These are phyloP conservation scores for Ricinus communis DNA, from an alignment of 345 rosid species.

Conservation along the genomic window DNA sequence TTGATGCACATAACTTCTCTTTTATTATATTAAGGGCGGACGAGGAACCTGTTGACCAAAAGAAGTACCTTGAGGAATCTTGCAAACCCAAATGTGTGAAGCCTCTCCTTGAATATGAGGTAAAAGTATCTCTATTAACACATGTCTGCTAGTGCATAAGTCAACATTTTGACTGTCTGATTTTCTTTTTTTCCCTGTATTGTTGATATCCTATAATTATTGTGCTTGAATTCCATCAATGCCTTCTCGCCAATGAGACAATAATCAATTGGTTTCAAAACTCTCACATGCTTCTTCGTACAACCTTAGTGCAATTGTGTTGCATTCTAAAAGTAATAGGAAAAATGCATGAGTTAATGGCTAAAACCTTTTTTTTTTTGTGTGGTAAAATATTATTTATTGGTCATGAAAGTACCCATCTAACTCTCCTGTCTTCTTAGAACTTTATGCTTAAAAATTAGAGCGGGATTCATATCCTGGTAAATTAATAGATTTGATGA, in stretches of 20 bases:
- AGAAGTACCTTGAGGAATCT: conserved; percentile 55
- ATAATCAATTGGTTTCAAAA: neutral
- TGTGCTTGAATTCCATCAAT: too few relatives aligned
- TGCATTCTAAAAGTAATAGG: neutral
- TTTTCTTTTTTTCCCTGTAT: neutral
- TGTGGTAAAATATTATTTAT: neutral
- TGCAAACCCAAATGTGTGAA: conserved; percentile 71
- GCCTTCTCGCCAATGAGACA: neutral
- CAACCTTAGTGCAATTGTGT: neutral
- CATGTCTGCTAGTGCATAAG: neutral
- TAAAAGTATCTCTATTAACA: conserved; percentile 13
- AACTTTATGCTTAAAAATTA: neutral
- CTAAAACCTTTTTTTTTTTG: neutral
- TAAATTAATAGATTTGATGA: neutral
- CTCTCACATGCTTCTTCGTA: neutral
- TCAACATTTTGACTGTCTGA: neutral
- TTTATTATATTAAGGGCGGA: conserved; percentile 49
- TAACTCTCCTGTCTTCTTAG: neutral
- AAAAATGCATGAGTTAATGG: too few relatives aligned
- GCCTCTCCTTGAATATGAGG: conserved; percentile 55
- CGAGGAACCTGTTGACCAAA: conserved; percentile 62
- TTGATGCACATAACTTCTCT: neutral
- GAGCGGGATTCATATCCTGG: neutral
- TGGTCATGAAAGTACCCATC: neutral
- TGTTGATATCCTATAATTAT: neutral